Conservation (phyloP, 2,329 filamentous ascomycete species). For the Gaeumannomyces tritici region DNA sequence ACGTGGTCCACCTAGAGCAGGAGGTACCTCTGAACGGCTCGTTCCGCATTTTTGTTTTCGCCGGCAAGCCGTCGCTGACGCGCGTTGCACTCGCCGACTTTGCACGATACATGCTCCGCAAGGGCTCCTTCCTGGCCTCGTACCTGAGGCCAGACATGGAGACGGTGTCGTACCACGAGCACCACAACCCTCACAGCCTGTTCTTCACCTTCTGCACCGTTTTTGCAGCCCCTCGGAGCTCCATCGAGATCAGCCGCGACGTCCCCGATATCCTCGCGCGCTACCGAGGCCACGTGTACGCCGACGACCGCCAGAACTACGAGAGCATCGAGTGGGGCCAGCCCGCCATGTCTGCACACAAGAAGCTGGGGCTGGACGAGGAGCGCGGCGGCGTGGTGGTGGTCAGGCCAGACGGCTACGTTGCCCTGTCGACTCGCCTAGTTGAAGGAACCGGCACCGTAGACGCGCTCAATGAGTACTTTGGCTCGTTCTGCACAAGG, state of each 20-base stretch:
- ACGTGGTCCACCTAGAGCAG: slow-evolving; percentile 83
- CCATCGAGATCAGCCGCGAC: slow-evolving; percentile 64
- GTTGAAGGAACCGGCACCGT: slow-evolving; percentile 70
- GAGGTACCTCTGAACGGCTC: slow-evolving; percentile 82
- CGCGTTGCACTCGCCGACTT: slow-evolving; percentile 61
- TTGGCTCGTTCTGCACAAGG: slow-evolving; percentile 62
- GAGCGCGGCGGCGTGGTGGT: slow-evolving; percentile 72
- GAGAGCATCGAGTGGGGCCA: slow-evolving; percentile 62
- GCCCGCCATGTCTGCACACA: slow-evolving; percentile 61
- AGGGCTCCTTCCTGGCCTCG: slow-evolving; percentile 61
- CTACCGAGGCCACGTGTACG: slow-evolving; percentile 77
- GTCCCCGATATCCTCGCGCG: slow-evolving; percentile 62
- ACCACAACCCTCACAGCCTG: slow-evolving; percentile 71
- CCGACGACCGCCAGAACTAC: slow-evolving; percentile 61
- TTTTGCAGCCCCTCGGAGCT: slow-evolving; percentile 55
- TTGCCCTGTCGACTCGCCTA: slow-evolving; percentile 65
- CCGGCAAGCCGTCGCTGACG: slow-evolving; percentile 54
- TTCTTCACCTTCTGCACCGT: slow-evolving; percentile 76
- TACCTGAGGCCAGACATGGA: slow-evolving; percentile 55
- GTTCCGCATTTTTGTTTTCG: slow-evolving; percentile 80
- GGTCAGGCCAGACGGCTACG: slow-evolving; percentile 79
- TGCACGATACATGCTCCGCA: slow-evolving; percentile 50
- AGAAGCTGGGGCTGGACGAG: slow-evolving; percentile 73
- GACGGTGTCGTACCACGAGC: slow-evolving; percentile 64
- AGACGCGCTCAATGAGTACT: slow-evolving; percentile 74